Evolutionary conservation across 2,329 filamentous ascomycete species (phyloP), one percentile per base, ranked within the genome.

Genomic region (Aspergillus arachidicola): DNA sequence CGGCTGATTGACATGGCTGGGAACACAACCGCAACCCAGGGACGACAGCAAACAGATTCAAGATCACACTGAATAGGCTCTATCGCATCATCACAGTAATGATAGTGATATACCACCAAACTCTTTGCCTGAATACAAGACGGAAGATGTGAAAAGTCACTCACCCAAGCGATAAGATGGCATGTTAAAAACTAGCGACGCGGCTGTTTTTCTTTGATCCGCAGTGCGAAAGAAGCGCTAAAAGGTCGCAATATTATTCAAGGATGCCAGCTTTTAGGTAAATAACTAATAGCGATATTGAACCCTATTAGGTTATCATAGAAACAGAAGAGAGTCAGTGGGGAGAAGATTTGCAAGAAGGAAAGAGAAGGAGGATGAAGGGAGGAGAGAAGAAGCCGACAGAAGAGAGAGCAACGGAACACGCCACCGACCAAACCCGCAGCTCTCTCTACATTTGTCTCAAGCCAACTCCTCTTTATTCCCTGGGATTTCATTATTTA

Each of bases 401-500:
- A 41, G 61, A 60, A 59, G 51, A 58, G 16, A 60, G 53, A 54
- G 32, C 62, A 65, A 68, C 66, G 69, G 68, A 69, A 65, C 59
- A 41, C 68, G 64, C 63, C 63, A 66, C 67, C 64, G 69, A 71
- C 69, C 69, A 71, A 60, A 59, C 41, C 65, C 66, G 67, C 70
- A 69, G 59, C 51, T 45, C n/a, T 16, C 30, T 54, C 12, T 36
- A 36, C 28, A 12, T n/a, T 26, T 6, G 32, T 54, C 32, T 23
- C 21, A 34, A 10, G 19, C 14, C 32, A 21, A 16, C 21, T 38
- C 34, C 30, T 55, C 32, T 38, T 26, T 14, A 6, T 34, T 36
- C 12, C 10, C 16, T 12, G 19, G 16, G 23, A 10, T 10, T 38
- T 32, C 7, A 51, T 51, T 19, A 19, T 51, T 19, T 19, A 19